Conservation (phyloP, 2,329 filamentous ascomycete genomes). For the Sporothrix phasma region DNA sequence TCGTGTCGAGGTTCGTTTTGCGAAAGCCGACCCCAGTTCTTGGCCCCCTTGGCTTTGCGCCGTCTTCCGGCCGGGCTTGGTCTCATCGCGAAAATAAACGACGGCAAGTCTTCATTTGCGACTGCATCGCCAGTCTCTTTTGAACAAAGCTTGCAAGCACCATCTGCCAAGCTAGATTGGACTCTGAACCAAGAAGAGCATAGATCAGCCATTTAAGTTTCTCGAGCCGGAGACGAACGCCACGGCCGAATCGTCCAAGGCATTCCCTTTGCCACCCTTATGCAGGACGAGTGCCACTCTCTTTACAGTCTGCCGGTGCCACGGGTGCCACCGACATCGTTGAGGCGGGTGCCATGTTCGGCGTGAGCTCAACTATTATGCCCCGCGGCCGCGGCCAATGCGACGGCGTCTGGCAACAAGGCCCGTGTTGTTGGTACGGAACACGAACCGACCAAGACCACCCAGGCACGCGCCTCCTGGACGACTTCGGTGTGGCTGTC, state of each 20-base stretch:
- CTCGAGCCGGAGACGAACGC: conserved; percentile 11
- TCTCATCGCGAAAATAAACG: not conserved
- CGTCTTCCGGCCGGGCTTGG: not conserved
- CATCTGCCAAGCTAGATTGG: no score
- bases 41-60: not conserved
- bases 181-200: no score
- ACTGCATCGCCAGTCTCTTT: not conserved
- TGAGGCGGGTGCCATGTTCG: conserved; percentile 52
- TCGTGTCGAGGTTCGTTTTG: not conserved
- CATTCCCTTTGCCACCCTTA: conserved; percentile 20
- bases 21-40: not conserved
- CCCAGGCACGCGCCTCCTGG: conserved; percentile 42
- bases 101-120: not conserved
- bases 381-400: conserved; percentile 45
- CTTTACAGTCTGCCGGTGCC: conserved; percentile 42
- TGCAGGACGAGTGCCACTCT: conserved; percentile 46
- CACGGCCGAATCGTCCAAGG: not conserved
- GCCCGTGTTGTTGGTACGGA: conserved; percentile 48
- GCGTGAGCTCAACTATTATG: conserved; percentile 53
- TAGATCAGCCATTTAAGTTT: no score
- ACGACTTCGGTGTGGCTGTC: conserved; percentile 37
- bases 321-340: conserved; percentile 42
- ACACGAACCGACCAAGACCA: conserved; percentile 45
- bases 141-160: no score
- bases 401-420: conserved; percentile 10